A percentile compares a stretch with the other conserved stretches of the same genome.
phyloP scores from a whole-genome alignment of 2,329 filamentous ascomycete genomes.

The Ustilaginoidea virens region DNA sequence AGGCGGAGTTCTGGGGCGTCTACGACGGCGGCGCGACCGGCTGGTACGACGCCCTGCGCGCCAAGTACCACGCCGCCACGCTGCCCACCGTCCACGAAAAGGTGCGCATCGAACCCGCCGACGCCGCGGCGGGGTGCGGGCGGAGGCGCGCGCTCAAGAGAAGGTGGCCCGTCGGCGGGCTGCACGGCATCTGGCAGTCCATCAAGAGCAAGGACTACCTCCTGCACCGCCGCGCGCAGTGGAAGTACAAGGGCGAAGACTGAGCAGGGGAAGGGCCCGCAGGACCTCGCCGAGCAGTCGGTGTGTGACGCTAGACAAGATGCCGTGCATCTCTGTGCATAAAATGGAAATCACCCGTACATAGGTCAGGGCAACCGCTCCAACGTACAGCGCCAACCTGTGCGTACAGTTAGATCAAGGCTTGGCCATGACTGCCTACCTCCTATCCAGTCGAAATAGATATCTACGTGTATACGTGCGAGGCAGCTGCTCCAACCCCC shows the following conservation, averaged over 20 bases:
- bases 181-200: slow-evolving; percentile 43
- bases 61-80: slow-evolving; percentile 44
- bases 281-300: no score
- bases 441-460: no score
- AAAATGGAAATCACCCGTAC: no score
- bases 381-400: no score
- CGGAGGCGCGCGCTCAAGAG: slow-evolving; percentile 29
- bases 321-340: no score
- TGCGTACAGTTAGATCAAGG: no score
- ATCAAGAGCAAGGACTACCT: slow-evolving; percentile 41
- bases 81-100: slow-evolving; percentile 59
- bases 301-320: slow-evolving; percentile 1
- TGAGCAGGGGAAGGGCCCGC: no score
- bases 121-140: slow-evolving; percentile 22
- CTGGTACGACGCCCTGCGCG: slow-evolving; percentile 47
- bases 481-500: no score
- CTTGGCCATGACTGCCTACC: no score
- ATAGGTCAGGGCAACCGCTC: no score
- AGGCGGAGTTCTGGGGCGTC: slow-evolving; percentile 51
- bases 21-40: slow-evolving; percentile 35
- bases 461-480: no score
- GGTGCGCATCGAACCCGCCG: slow-evolving; percentile 39
- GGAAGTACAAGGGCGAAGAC: slow-evolving; percentile 30
- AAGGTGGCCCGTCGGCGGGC: slow-evolving; percentile 38
- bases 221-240: slow-evolving; percentile 35